Conservation (phyloP, 225 moss, liverwort and hornwort genomes). For the Lunularia cruciata region DNA sequence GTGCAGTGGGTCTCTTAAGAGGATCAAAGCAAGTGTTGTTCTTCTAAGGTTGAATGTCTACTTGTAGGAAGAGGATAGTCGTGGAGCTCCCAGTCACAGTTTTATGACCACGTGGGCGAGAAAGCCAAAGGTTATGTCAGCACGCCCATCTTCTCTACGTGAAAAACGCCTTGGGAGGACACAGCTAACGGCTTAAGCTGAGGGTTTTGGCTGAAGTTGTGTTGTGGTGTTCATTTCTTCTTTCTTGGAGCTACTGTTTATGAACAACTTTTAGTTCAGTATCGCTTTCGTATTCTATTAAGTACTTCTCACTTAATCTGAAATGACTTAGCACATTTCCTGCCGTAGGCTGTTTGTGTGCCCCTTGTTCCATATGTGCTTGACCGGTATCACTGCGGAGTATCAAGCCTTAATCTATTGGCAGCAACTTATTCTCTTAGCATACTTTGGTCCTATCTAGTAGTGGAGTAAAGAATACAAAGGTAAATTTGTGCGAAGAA, state of each 20-base stretch:
- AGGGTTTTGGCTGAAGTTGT: slow-evolving; percentile 31
- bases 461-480: too few relatives aligned
- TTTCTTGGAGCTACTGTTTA: slow-evolving; percentile 22
- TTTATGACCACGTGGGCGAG: slow-evolving; percentile 26
- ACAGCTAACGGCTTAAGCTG: slow-evolving; percentile 22
- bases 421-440: too few relatives aligned
- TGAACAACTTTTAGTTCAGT: neutral
- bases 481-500: too few relatives aligned
- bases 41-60: slow-evolving; percentile 18
- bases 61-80: slow-evolving; percentile 28
- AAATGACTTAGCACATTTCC: neutral
- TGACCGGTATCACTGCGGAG: neutral
- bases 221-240: slow-evolving; percentile 23
- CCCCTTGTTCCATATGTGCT: neutral
- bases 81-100: slow-evolving; percentile 20
- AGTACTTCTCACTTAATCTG: neutral
- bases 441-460: too few relatives aligned
- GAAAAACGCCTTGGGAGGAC: slow-evolving; percentile 33
- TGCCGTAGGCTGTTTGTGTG: neutral
- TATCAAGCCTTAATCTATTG: neutral
- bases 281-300: neutral
- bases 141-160: slow-evolving; percentile 25
- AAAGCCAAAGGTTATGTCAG: slow-evolving; percentile 28
- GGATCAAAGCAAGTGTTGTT: slow-evolving; percentile 26
- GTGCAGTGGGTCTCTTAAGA: slow-evolving; percentile 30